These are phyloP conservation scores for Amanita thiersii DNA, from an alignment of 768 basidiomycete genomes.

Conservation along the genomic window DNA sequence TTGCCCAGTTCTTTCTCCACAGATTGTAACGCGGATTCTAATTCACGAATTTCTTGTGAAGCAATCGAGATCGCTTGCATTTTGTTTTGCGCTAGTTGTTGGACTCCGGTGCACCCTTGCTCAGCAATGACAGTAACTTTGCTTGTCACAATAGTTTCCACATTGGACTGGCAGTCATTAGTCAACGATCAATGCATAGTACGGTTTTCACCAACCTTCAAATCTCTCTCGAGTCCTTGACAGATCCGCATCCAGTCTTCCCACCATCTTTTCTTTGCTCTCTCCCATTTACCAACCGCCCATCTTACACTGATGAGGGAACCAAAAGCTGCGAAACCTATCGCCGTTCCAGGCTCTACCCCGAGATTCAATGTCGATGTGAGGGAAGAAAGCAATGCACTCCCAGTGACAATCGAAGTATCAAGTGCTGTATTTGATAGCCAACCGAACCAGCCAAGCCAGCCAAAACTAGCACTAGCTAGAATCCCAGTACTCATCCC, in stretches of 20 bases:
- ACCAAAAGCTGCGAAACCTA: constrained; percentile 50
- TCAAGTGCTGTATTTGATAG: constrained; percentile 33
- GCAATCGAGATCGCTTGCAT: constrained; percentile 37
- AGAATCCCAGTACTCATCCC: constrained; percentile 40
- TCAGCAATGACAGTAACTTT: constrained; percentile 46
- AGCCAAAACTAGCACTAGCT: constrained; percentile 44
- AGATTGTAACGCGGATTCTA: constrained; percentile 27
- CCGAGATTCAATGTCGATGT: constrained; percentile 17
- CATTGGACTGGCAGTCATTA: constrained; percentile 26
- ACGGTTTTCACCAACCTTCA: constrained; percentile 35
- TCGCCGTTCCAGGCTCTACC: constrained; percentile 47
- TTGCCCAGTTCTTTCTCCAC: constrained; percentile 10
- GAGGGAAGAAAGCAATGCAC: constrained; percentile 1
- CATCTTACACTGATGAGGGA: constrained; percentile 46
- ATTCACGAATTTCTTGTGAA: constrained; percentile 30
- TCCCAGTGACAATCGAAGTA: constrained; percentile 18
- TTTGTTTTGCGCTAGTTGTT: constrained; percentile 28
- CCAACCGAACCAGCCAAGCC: constrained; percentile 52
- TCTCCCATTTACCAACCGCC: constrained; percentile 63
- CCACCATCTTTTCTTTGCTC: constrained; percentile 59
- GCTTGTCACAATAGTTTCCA: constrained; percentile 39
- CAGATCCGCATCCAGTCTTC: constrained; percentile 57
- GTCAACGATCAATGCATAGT: neutral
- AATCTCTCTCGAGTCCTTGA: constrained; percentile 55
- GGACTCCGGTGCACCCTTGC: constrained; percentile 38